These are phyloP conservation scores for Fusarium vanettenii DNA, from an alignment of 2,329 filamentous ascomycete genomes.

Conservation along the genomic window DNA sequence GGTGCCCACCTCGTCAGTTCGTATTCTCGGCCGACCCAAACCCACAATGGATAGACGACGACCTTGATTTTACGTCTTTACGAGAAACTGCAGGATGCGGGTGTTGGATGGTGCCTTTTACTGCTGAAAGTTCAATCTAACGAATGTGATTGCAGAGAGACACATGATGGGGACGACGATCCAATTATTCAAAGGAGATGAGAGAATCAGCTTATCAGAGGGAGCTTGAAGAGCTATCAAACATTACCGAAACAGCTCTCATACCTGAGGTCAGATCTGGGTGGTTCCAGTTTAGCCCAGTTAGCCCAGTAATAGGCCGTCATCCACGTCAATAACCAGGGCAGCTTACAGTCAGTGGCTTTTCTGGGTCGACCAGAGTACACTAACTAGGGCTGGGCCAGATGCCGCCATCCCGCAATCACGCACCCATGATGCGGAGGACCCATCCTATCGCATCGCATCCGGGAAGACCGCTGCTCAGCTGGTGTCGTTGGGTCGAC, in stretches of 20 bases:
- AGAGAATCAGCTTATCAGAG: neutral
- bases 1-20: conserved; percentile 43
- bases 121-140: conserved; percentile 14
- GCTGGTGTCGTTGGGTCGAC: conserved; percentile 18
- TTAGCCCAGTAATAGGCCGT: neutral
- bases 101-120: neutral
- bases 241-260: neutral
- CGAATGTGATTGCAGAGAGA: neutral
- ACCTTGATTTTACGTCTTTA: conserved; percentile 16
- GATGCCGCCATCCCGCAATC: conserved; percentile 37
- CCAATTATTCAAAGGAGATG: conserved; percentile 6
- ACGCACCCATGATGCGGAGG: conserved; percentile 30
- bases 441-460: conserved; percentile 17
- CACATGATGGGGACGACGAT: neutral
- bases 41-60: conserved; percentile 19
- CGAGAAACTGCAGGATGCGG: conserved; percentile 18
- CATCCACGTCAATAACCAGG: conserved; percentile 3
- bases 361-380: neutral
- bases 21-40: conserved; percentile 39
- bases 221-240: neutral
- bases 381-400: conserved; percentile 11
- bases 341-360: conserved; percentile 1
- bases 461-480: conserved; percentile 34
- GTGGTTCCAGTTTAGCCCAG: neutral
- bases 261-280: neutral